Conservation (phyloP, 2,329 filamentous ascomycete species). For the Biscogniauxia mediterranea region DNA sequence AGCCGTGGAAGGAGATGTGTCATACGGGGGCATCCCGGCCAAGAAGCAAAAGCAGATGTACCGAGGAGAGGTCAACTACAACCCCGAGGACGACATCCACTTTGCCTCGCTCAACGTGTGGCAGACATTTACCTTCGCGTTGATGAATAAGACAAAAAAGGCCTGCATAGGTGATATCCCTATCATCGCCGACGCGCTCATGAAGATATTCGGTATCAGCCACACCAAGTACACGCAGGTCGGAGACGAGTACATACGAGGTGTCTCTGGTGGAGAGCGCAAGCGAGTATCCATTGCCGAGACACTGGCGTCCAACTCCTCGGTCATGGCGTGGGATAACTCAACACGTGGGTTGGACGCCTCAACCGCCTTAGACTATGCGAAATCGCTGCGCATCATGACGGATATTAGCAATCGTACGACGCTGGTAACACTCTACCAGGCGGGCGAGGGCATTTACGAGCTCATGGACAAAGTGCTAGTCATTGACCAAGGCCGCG, state of each 20-base stretch:
- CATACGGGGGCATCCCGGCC: slow-evolving; percentile 69
- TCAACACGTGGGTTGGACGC: slow-evolving; percentile 77
- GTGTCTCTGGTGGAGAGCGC: slow-evolving; percentile 76
- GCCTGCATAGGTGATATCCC: slow-evolving; percentile 62
- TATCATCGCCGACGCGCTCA: slow-evolving; percentile 65
- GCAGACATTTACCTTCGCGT: slow-evolving; percentile 73
- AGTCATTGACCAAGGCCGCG: slow-evolving; percentile 68
- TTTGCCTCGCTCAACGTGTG: slow-evolving; percentile 73
- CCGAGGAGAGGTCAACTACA: slow-evolving; percentile 76
- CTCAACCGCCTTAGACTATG: slow-evolving; percentile 76
- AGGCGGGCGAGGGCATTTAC: slow-evolving; percentile 44
- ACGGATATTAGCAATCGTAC: slow-evolving; percentile 70
- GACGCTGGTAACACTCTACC: slow-evolving; percentile 43
- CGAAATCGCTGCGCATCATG: slow-evolving; percentile 67
- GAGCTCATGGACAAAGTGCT: slow-evolving; percentile 73
- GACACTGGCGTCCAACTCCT: slow-evolving; percentile 69
- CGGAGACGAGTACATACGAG: slow-evolving; percentile 69
- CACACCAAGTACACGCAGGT: slow-evolving; percentile 74
- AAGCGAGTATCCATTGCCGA: slow-evolving; percentile 81
- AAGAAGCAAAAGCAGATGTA: slow-evolving; percentile 66
- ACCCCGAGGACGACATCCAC: slow-evolving; percentile 74
- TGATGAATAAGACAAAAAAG: slow-evolving; percentile 74
- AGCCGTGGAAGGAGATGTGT: slow-evolving; percentile 65
- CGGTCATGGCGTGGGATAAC: slow-evolving; percentile 78
- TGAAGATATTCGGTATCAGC: slow-evolving; percentile 76